Conservation (phyloP, 495 filamentous ascomycete species). For the Bryoglossum gracile region DNA sequence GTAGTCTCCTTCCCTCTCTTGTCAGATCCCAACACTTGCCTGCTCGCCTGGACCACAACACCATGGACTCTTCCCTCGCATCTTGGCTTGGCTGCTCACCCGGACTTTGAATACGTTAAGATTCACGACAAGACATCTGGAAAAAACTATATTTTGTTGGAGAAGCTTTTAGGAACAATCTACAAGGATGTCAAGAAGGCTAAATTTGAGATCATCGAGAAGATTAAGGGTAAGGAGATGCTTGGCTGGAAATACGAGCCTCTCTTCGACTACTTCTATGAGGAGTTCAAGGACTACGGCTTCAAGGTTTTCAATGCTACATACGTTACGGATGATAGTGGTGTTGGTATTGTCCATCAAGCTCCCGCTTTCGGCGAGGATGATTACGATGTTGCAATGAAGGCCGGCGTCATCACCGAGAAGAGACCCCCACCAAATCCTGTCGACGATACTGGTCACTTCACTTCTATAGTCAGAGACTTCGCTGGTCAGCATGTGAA, state of each 20-base stretch:
- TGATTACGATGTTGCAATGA: constrained; percentile 81
- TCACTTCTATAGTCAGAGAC: constrained; percentile 72
- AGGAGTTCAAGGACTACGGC: constrained; percentile 81
- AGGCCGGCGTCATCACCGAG: constrained; percentile 69
- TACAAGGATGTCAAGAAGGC: constrained; percentile 98
- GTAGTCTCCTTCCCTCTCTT: constrained; percentile 83
- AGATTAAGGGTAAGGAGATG: constrained; percentile 80
- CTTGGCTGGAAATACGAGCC: constrained; percentile 88
- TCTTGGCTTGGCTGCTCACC: constrained; percentile 70
- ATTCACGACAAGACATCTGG: constrained; percentile 74
- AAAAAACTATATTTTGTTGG: constrained; percentile 82
- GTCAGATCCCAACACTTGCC: constrained; percentile 61
- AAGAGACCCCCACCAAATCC: constrained; percentile 81
- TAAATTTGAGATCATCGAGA: constrained; percentile 81
- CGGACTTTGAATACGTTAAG: constrained; percentile 91
- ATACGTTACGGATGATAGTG: constrained; percentile 89
- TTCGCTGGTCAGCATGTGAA: constrained; percentile 91
- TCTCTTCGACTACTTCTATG: constrained; percentile 87
- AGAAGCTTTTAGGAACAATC: constrained; percentile 73
- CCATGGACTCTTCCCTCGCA: constrained; percentile 94
- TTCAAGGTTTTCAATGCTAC: constrained; percentile 80
- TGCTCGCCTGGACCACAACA: constrained; percentile 92
- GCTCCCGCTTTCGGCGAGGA: constrained; percentile 94
- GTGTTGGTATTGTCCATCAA: constrained; percentile 94
- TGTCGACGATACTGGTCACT: constrained; percentile 74